Evolutionary conservation across 2,329 filamentous ascomycete species (phyloP).

Genomic region (Penicillium decumbens): DNA sequence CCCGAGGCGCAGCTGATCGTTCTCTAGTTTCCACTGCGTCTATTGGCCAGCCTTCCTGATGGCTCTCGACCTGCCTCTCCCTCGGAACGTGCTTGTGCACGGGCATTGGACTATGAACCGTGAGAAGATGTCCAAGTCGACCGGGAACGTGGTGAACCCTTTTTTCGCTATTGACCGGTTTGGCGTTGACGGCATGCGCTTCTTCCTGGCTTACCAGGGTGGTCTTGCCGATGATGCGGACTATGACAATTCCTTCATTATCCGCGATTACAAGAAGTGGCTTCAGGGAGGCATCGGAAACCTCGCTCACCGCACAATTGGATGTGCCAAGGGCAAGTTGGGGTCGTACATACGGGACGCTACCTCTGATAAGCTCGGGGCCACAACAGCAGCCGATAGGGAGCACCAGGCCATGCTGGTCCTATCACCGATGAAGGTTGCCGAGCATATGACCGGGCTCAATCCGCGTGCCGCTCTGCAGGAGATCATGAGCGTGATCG

Average conservation of each 20-base stretch:
- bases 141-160: conserved; percentile 91
- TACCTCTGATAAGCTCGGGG: conserved; percentile 26
- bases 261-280: conserved; percentile 71
- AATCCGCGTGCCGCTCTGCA: conserved; percentile 64
- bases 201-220: conserved; percentile 78
- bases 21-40: conserved; percentile 73
- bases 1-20: conserved; percentile 16
- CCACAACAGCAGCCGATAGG: conserved; percentile 28
- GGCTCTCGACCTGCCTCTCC: conserved; percentile 73
- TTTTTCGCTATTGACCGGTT: conserved; percentile 87
- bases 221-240: conserved; percentile 72
- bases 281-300: conserved; percentile 78
- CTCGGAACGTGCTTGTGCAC: conserved; percentile 77
- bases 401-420: conserved; percentile 42
- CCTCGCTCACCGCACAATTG: conserved; percentile 65
- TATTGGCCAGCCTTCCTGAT: conserved; percentile 98
- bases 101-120: conserved; percentile 92
- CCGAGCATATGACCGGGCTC: conserved; percentile 57
- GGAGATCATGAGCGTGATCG: conserved; percentile 58
- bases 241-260: conserved; percentile 76
- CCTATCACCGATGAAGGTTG: conserved; percentile 41
- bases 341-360: conserved; percentile 51
- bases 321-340: conserved; percentile 65
- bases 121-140: conserved; percentile 94
- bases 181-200: conserved; percentile 81